Base-by-base conservation (phyloP, 352 stramenopile species). In the Phytophthora pisi region DNA sequence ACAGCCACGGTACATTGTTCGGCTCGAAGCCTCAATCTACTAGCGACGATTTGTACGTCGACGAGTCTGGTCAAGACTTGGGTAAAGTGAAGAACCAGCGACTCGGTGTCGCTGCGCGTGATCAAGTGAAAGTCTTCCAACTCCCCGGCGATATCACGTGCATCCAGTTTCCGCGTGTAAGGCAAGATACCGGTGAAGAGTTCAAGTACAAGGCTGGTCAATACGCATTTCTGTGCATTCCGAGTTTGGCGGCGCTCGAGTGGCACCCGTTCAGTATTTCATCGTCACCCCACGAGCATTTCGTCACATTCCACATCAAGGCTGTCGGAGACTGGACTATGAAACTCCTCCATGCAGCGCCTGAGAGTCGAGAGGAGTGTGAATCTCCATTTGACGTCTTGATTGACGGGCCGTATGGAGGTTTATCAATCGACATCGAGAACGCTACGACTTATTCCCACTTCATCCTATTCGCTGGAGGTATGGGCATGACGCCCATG, bases 211-310 rank as follows among this genome's bases (percentile, higher is more conserved):
- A 75, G 18, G 73, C 74, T 10, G 78, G 75, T 2, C 79, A 90
- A 53, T 96, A 96, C 65, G 78, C 72, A 4, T 95, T 93, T 64
- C 49, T 97, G 20, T 90, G 88, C 65, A 56, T 97, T 10, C 87
- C 86, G 2, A 31, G 51, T 15, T 52, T 96, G 20, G 82, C 74
- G 7, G 8, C 54, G 5, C 45, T 85, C 0, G 74, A 96, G 69
- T 96, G 88, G 87, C 90, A 97, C 68, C 88, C 90, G n/a, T 96
- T 95, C 63, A 92, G 81, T 6, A 82, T 97, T 30, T 90, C 84
- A 9, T 92, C 80, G 15, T 82, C 79, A 2, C 86, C 86, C 0
- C 64, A 78, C 16, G 81, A 95, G 75, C 28, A 76, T 38, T 53
- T 79, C 43, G 68, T 89, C 24, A 79, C 67, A 1, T 77, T 94